Evolutionary conservation across 805 yeast species (phyloP).

Genomic region (Candida sithepensis): DNA sequence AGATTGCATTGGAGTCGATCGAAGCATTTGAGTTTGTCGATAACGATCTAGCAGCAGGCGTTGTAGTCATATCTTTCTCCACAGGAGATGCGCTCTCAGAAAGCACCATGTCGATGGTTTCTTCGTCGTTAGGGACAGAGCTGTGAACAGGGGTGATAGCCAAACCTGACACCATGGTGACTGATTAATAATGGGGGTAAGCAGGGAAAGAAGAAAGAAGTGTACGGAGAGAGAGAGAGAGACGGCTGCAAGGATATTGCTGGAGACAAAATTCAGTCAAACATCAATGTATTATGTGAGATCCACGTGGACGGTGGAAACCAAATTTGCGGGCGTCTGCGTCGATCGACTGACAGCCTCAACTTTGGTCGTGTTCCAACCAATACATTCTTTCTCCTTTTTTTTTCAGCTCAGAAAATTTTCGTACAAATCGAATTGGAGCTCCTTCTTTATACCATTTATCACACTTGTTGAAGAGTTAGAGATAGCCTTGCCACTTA

Average conservation of each 20-base stretch:
- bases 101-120: not conserved
- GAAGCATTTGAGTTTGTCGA: conserved; percentile 22
- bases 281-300: too few relatives aligned
- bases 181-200: not conserved
- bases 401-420: not conserved
- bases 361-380: not conserved
- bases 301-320: not conserved
- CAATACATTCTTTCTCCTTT: not conserved
- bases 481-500: too few relatives aligned
- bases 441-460: not conserved
- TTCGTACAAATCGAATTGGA: not conserved
- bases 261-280: not conserved
- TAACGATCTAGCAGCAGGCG: conserved; percentile 12
- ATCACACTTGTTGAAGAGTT: not conserved
- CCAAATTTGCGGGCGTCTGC: too few relatives aligned
- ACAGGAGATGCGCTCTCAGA: not conserved
- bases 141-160: not conserved
- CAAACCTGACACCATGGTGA: not conserved
- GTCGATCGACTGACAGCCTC: not conserved
- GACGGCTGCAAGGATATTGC: not conserved
- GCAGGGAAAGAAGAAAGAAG: not conserved
- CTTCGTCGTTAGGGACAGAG: not conserved
- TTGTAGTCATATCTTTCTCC: conserved; percentile 5
- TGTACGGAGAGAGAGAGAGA: not conserved
- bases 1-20: conserved; percentile 15